phyloP scores from a whole-genome alignment of 345 rosid genomes.

The Reutealis trisperma region DNA sequence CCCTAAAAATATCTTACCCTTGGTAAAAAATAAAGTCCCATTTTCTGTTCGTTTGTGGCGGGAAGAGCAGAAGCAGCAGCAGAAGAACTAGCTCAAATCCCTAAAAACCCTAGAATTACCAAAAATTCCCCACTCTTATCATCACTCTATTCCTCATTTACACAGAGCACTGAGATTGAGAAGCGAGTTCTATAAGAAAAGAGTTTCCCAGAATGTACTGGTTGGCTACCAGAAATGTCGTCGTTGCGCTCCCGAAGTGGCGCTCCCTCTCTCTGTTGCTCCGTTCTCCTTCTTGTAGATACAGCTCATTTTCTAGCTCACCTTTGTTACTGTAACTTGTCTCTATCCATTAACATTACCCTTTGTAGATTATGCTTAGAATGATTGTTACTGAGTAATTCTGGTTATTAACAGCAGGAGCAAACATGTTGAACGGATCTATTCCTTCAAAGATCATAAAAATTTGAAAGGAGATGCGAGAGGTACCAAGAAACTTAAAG shows the following conservation, averaged over 20 bases:
- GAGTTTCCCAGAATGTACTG: conserved; percentile 49
- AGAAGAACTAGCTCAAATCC: conserved; percentile 4
- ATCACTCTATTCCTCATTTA: not conserved
- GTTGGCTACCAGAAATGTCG: conserved; percentile 64
- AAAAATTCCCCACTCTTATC: not conserved
- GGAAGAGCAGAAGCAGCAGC: conserved; percentile 22
- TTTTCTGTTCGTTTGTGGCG: conserved; percentile 23
- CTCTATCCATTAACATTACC: not conserved
- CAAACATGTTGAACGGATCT: conserved; percentile 37
- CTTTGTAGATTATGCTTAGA: no score
- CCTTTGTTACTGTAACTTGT: conserved; percentile 47
- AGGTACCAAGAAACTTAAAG: conserved; percentile 53
- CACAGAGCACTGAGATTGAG: not conserved
- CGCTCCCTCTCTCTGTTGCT: conserved; percentile 56
- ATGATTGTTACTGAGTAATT: not conserved
- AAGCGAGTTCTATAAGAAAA: not conserved
- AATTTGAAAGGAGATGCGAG: conserved; percentile 43
- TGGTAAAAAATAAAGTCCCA: not conserved
- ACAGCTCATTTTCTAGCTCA: conserved; percentile 42
- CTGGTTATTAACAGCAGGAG: conserved; percentile 28
- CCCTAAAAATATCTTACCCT: not conserved
- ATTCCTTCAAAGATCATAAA: conserved; percentile 55
- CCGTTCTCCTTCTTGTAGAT: conserved; percentile 44
- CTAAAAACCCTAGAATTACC: conserved; percentile 26
- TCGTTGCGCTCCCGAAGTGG: conserved; percentile 63